Evolutionary conservation across 768 basidiomycete genomes (phyloP), one percentile per base, ranked within the genome.

Genomic region (Paxillus ammoniavirescens): DNA sequence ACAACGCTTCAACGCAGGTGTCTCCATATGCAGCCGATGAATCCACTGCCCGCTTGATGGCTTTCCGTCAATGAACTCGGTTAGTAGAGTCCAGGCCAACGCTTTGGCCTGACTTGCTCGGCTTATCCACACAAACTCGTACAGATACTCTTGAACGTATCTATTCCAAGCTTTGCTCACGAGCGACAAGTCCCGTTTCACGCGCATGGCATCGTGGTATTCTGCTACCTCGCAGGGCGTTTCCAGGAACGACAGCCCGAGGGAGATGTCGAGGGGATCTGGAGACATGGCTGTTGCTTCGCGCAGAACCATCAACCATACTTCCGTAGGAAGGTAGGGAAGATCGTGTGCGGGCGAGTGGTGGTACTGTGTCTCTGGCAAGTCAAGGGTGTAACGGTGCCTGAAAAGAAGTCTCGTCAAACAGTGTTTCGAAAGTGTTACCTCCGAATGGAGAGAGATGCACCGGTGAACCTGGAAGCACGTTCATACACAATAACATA

Each of bases 121-220:
- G 48, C 74, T 75, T 60, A 90, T 82, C 88, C 88, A 89, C 36
- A 89, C 77, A 64, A 80, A 83, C 62, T 88, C 84, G 69, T 78
- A 89, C 15, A 89, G 67, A 41, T 81, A 76, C 50, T 79, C 77
- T 60, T 82, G 81, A 4, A 77, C 71, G 48, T 80, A 73, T 35
- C 64, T 72, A 61, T 82, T 73, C 81, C 84, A 90, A 8, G 73
- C 67, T 41, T 76, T 74, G 64, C 70, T 82, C 5, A 90, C 86
- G 42, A 79, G 72, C 7, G 81, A 72, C 23, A 87, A 64, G 48
- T 68, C 67, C 21, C 72, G 69, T 62, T 87, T 87, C 56, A 71
- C 69, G 10, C 60, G 64, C 76, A 87, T 80, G 52, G 70, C 61
- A 2, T 67, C 52, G 33, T 73, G 71, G 62, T 90, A 84, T 23